Conservation (phyloP, 176 grass and related monocot species). For the Saccharum officinarum region DNA sequence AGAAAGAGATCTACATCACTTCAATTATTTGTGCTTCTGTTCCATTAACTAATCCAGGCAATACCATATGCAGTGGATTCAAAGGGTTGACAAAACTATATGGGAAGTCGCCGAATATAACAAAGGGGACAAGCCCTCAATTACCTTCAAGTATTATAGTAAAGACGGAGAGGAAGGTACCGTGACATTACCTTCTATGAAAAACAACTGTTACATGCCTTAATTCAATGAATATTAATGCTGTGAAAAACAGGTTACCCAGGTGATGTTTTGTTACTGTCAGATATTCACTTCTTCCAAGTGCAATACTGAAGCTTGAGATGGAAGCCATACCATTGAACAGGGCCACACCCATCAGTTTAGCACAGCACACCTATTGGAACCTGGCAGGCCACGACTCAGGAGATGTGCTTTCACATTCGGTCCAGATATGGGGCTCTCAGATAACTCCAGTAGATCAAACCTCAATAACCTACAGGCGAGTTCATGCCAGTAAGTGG, state of each 20-base stretch:
- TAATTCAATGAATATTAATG: slow-evolving; percentile 6
- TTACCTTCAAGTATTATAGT: slow-evolving; percentile 80
- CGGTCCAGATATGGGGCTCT: slow-evolving; percentile 58
- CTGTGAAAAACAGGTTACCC: slow-evolving; percentile 63
- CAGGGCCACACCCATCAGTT: slow-evolving; percentile 70
- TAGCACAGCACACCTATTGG: slow-evolving; percentile 96
- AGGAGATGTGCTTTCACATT: slow-evolving; percentile 65
- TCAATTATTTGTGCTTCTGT: not conserved
- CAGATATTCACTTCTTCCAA: slow-evolving; percentile 70
- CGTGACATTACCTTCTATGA: not conserved
- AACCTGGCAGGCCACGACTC: slow-evolving; percentile 82
- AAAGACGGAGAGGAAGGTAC: slow-evolving; percentile 95
- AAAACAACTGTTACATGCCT: not conserved
- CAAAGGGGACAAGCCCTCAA: slow-evolving; percentile 64
- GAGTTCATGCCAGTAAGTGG: slow-evolving; percentile 62
- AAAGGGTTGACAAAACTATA: slow-evolving; percentile 85
- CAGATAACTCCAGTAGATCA: slow-evolving; percentile 75
- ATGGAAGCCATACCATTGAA: slow-evolving; percentile 76
- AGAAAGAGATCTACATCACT: not conserved
- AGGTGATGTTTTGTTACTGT: slow-evolving; percentile 71
- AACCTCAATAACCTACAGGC: slow-evolving; percentile 69
- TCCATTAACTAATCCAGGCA: slow-evolving; percentile 1
- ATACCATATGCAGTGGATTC: slow-evolving; percentile 54
- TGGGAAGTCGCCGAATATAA: slow-evolving; percentile 70
- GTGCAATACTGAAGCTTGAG: slow-evolving; percentile 60